These are phyloP conservation scores for Boletus edulis DNA, from an alignment of 768 basidiomycete genomes.

Conservation along the genomic window DNA sequence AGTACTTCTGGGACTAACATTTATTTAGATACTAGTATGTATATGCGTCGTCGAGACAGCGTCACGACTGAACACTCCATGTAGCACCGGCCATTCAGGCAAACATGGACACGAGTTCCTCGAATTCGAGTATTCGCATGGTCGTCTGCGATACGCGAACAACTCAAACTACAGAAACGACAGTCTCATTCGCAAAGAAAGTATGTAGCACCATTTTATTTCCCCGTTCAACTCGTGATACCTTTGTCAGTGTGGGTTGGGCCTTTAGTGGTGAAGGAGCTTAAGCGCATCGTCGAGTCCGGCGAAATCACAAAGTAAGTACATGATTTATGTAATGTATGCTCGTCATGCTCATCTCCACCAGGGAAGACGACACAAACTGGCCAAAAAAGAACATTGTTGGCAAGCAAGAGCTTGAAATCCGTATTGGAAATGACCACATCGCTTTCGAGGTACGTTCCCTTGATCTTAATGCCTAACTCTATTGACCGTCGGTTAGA, in stretches of 20 bases:
- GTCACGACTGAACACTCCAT: not conserved
- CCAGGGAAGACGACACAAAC: slow-evolving; percentile 94
- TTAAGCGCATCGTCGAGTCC: slow-evolving; percentile 89
- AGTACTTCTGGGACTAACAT: slow-evolving; percentile 12
- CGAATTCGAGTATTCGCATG: slow-evolving; percentile 97
- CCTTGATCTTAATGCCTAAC: not conserved
- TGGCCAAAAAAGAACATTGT: slow-evolving; percentile 99
- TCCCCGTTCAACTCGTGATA: not conserved
- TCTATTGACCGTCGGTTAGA: slow-evolving; percentile 46
- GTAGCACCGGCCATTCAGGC: slow-evolving; percentile 88
- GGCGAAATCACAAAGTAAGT: slow-evolving; percentile 91
- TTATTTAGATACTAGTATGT: slow-evolving; percentile 51
- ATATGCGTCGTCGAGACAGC: not conserved
- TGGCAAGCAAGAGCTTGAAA: slow-evolving; percentile 97
- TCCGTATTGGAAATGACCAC: slow-evolving; percentile 90
- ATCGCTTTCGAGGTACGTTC: slow-evolving; percentile 88
- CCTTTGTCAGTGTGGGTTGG: slow-evolving; percentile 82
- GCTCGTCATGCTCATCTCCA: not conserved
- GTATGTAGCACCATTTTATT: slow-evolving; percentile 49
- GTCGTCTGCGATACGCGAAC: slow-evolving; percentile 95
- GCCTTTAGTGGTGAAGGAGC: slow-evolving; percentile 87
- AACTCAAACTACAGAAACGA: slow-evolving; percentile 99
- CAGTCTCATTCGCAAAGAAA: slow-evolving; percentile 97
- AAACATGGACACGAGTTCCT: slow-evolving; percentile 98
- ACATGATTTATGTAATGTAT: not conserved